Evolutionary conservation across 371 early-diverging fungal species (phyloP), one percentile per base, ranked within the genome.

Genomic region (Mortierella sp.): DNA sequence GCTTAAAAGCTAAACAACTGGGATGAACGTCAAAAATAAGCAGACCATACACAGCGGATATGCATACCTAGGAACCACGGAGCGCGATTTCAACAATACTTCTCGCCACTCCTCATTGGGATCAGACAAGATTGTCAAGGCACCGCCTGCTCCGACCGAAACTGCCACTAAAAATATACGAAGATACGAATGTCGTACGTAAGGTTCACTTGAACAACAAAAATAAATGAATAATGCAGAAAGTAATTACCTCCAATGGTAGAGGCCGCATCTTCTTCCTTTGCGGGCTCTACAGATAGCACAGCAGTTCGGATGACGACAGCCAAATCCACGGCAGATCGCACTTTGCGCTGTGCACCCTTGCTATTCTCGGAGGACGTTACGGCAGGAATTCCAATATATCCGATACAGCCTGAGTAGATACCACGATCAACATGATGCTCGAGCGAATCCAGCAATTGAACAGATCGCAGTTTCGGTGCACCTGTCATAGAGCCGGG

Each of bases 401-500:
- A 98, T 0, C 98, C 99, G 15, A 97, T 68, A 50, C 89, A 92
- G 0, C 99, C 99, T 0, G 96, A 95, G 75, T 99, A 99, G 11
- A 91, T 82, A n/a, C 97, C 97, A 1, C 99, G 88, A 1, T 86
- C 87, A 6, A 73, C 70, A 53, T 83, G 72, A 0, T 70, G 63
- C 61, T 97, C 97, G 42, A 97, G 81, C 24, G 80, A 68, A 58
- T 93, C 92, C 26, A 99, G 73, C 4, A 97, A 71, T 57, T 93
- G 89, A 14, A 94, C 88, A 0, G 96, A 92, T 21, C 98, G 85
- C 19, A 89, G 82, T 70, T 99, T 99, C 6, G 99, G 99, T 2
- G 99, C 97, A 8, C 99, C 99, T 0, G 98, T 99, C 97, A 99
- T 97, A 0, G 97, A 96, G 0, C 97, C 92, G 71, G 98, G 98